Evolutionary conservation across 2,329 filamentous ascomycete species (phyloP).

Genomic region (Alternaria conjuncta): DNA sequence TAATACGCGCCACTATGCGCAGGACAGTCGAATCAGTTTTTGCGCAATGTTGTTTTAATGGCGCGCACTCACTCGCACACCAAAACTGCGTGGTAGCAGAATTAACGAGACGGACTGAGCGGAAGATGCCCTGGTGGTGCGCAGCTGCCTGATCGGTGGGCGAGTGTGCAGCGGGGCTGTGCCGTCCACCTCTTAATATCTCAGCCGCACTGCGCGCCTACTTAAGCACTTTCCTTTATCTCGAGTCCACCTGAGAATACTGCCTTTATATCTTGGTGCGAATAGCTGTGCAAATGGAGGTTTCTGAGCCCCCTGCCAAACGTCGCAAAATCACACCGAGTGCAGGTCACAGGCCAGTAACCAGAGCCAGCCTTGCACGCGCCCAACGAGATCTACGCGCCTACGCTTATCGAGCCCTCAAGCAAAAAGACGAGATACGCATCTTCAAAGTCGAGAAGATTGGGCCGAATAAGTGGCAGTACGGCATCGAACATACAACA

Average conservation of each 20-base stretch:
- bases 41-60: not conserved
- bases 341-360: not conserved
- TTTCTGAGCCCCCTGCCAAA: not conserved
- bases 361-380: not conserved
- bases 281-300: rapidly evolving
- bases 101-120: not conserved
- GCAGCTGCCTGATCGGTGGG: not conserved
- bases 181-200: not conserved
- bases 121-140: not conserved
- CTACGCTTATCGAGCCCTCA: not conserved
- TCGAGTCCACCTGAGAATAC: too few relatives aligned
- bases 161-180: not conserved
- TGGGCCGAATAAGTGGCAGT: not conserved
- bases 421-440: not conserved
- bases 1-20: not conserved
- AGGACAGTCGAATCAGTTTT: not conserved
- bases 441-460: not conserved
- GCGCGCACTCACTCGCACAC: not conserved
- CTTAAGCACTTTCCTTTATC: not conserved
- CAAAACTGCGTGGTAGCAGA: not conserved
- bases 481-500: not conserved
- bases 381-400: not conserved
- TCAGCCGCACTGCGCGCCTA: not conserved
- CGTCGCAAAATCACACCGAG: not conserved
- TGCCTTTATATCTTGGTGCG: too few relatives aligned